Evolutionary conservation across 2,329 filamentous ascomycete genomes (phyloP).

Genomic region (Tolypocladium nubicola): DNA sequence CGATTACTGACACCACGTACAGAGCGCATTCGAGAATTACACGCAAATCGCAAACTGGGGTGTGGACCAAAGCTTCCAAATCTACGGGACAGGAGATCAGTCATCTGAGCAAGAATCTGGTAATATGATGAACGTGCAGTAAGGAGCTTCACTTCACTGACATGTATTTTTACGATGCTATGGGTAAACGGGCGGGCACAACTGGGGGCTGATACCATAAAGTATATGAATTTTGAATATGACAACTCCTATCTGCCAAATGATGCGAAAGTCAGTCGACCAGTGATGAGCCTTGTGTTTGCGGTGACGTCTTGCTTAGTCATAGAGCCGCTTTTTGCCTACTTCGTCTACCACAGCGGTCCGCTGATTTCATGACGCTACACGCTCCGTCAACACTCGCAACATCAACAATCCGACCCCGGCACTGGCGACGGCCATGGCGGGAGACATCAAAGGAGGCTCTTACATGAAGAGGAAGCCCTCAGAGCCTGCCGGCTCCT

Average conservation of each 20-base stretch:
- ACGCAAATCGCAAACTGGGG: constrained; percentile 43
- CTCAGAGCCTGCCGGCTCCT: background rate
- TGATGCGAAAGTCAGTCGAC: too few species aligned
- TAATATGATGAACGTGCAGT: constrained; percentile 9
- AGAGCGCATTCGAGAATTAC: constrained; percentile 48
- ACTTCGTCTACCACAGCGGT: too few species aligned
- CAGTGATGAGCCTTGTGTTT: background rate
- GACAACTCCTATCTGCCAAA: background rate
- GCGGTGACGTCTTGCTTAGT: background rate
- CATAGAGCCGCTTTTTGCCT: background rate
- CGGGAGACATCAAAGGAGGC: background rate
- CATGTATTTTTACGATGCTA: background rate
- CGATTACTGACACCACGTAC: constrained; percentile 12
- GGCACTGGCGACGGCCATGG: background rate
- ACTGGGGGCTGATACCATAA: background rate
- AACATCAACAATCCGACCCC: background rate
- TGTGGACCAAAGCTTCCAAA: constrained; percentile 39
- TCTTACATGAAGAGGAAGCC: constrained; percentile 3
- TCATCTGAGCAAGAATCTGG: constrained; percentile 13
- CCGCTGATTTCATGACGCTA: background rate
- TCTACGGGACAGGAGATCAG: constrained; percentile 28
- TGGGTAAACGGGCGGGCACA: background rate
- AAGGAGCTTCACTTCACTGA: background rate
- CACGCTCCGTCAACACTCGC: background rate
- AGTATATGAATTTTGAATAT: background rate